Evolutionary conservation across 768 basidiomycete genomes (phyloP), one percentile per base, ranked within the genome.

Genomic region (Lactifluus subvellereus): DNA sequence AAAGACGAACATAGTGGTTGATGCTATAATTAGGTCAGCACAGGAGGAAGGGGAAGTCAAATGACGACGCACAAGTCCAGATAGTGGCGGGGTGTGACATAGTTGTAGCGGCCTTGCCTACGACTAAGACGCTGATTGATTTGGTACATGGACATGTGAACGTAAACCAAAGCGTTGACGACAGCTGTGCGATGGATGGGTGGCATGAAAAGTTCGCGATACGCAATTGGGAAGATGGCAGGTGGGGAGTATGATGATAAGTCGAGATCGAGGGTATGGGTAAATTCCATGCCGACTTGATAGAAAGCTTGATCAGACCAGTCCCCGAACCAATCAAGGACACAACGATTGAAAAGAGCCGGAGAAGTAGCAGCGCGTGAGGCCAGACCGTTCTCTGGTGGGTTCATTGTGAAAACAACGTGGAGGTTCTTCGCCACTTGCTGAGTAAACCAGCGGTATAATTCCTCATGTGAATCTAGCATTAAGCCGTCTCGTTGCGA

Each of bases 371-470:
- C 97, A 11, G 94, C 97, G 53, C 94, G 84, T 20, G 94, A 95
- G 7, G 94, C 96, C 18, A 99, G 82, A 32, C 96, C 97, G 61
- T 96, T 94, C 69, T 94, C 87, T 0, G 95, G 96, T 48, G 94
- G 97, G 69, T 98, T 98, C 96, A 98, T 98, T 18, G 96, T 98
- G 77, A 98, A 99, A 9, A 98, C 97, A 38, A 98, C 96, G 69
- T 99, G 97, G 1, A 99, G 79, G 74, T 99, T 98, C 74, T 93
- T 91, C 8, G 97, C 94, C 47, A 98, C 96, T 75, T 99, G 97
- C 66, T 92, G 88, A 5, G 97, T 98, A 76, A 98, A 99, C 97
- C 97, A 99, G 49, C 89, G 86, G 74, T 99, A 98, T 2, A 99
- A 80, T 72, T 99, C 97, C 69, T 99, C 97, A 59, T 90, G 94